Conservation (phyloP, 2,329 filamentous ascomycete genomes). For the Cladophialophora immunda region DNA sequence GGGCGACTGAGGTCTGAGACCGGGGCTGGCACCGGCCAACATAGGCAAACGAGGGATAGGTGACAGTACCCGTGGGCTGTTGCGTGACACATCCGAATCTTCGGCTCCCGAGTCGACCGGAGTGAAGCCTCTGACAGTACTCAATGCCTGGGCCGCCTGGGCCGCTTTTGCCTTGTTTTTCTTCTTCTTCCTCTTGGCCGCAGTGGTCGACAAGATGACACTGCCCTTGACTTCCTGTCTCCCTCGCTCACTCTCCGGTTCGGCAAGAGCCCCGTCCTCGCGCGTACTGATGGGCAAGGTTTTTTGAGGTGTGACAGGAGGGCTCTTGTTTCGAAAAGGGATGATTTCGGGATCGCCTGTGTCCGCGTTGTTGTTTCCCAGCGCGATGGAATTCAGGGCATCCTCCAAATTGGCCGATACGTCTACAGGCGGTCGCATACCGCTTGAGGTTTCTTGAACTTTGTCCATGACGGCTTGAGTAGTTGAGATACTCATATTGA, state of each 20-base stretch:
- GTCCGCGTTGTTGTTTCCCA: slow-evolving; percentile 25
- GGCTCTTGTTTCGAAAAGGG: slow-evolving; percentile 37
- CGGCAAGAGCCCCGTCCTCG: slow-evolving; percentile 7
- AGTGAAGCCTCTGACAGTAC: slow-evolving; percentile 55
- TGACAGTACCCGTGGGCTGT: slow-evolving; percentile 46
- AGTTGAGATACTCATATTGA: slow-evolving; percentile 33
- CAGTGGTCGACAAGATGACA: slow-evolving; percentile 44
- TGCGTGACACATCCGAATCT: slow-evolving; percentile 54
- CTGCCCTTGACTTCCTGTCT: slow-evolving; percentile 41
- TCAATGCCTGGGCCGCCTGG: slow-evolving; percentile 45
- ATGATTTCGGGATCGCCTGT: slow-evolving; percentile 40
- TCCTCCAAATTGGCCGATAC: slow-evolving; percentile 24
- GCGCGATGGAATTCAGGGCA: slow-evolving; percentile 28
- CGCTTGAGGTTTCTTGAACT: slow-evolving; percentile 10
- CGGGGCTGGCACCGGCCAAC: slow-evolving; percentile 52
- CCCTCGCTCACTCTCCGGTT: slow-evolving; percentile 32
- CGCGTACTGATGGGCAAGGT: slow-evolving; percentile 19
- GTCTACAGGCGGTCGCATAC: slow-evolving; percentile 6
- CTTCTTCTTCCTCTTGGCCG: slow-evolving; percentile 51
- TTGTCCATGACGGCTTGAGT: slow-evolving; percentile 35
- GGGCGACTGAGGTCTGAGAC: slow-evolving; percentile 63
- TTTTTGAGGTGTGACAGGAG: slow-evolving; percentile 34
- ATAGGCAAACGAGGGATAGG: slow-evolving; percentile 42
- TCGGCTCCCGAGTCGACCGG: slow-evolving; percentile 55
- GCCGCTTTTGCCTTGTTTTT: slow-evolving; percentile 47